phyloP scores from a whole-genome alignment of 1,139 yeast genomes.

The Saccharomyces hybrid region DNA sequence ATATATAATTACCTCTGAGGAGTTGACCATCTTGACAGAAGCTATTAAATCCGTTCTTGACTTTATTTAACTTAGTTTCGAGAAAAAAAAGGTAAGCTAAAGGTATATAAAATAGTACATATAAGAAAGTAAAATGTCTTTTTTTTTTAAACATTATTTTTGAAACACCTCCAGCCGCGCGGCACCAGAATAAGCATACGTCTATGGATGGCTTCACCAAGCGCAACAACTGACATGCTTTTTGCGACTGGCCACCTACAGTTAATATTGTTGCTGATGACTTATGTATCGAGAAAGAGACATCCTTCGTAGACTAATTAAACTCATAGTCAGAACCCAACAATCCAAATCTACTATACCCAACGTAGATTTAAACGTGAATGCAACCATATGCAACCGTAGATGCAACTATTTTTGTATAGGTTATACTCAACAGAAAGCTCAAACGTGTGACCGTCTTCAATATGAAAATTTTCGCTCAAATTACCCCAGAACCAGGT shows the following conservation, averaged over 20 bases:
- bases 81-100: neutral
- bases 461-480: neutral
- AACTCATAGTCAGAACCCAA: neutral
- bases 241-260: neutral
- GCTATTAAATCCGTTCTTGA: neutral
- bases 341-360: neutral
- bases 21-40: constrained; percentile 8
- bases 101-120: neutral
- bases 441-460: neutral
- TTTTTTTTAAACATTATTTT: neutral
- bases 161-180: neutral
- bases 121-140: neutral
- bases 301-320: neutral
- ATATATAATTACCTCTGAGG: constrained; percentile 19
- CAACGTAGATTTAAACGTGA: neutral
- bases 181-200: neutral
- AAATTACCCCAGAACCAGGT: neutral
- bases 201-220: neutral
- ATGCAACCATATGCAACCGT: neutral
- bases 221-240: neutral
- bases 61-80: neutral
- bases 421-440: neutral
- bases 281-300: neutral
- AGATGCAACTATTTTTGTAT: neutral
- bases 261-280: neutral